These are phyloP conservation scores for Tuber brumale DNA, from an alignment of 495 filamentous ascomycete species.

Conservation along the genomic window DNA sequence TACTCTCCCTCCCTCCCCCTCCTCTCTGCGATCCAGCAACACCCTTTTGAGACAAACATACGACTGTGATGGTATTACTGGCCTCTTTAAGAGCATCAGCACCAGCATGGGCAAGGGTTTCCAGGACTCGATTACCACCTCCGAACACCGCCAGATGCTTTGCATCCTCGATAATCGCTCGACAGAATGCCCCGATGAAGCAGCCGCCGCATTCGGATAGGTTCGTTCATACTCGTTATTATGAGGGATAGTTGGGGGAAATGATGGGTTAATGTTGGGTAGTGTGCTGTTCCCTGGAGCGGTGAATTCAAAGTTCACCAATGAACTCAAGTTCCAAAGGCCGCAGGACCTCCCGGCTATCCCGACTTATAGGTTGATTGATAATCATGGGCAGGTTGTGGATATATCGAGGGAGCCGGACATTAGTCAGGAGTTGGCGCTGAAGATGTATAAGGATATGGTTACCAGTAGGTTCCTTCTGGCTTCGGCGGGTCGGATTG, in stretches of 20 bases:
- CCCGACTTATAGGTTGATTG: constrained; percentile 78
- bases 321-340: constrained; percentile 64
- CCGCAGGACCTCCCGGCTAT: constrained; percentile 62
- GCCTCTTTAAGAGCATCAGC: background rate
- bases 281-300: constrained; percentile 89
- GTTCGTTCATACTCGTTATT: constrained; percentile 5
- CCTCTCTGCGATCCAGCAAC: constrained; percentile 10
- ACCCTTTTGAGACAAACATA: background rate
- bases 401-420: constrained; percentile 60
- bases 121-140: background rate
- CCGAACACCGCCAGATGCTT: constrained; percentile 1
- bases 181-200: constrained; percentile 24
- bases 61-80: background rate
- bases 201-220: constrained; percentile 35
- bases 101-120: background rate
- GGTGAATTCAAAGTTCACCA: constrained; percentile 84
- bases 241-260: background rate
- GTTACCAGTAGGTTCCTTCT: constrained; percentile 51
- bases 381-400: constrained; percentile 72
- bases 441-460: constrained; percentile 57
- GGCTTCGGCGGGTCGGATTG: background rate
- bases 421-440: constrained; percentile 60
- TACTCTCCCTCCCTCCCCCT: constrained; percentile 4
- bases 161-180: constrained; percentile 16
- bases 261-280: constrained; percentile 43